These are phyloP conservation scores for Hanseniaspora vineae DNA, from an alignment of 805 yeast genomes.

Conservation along the genomic window DNA sequence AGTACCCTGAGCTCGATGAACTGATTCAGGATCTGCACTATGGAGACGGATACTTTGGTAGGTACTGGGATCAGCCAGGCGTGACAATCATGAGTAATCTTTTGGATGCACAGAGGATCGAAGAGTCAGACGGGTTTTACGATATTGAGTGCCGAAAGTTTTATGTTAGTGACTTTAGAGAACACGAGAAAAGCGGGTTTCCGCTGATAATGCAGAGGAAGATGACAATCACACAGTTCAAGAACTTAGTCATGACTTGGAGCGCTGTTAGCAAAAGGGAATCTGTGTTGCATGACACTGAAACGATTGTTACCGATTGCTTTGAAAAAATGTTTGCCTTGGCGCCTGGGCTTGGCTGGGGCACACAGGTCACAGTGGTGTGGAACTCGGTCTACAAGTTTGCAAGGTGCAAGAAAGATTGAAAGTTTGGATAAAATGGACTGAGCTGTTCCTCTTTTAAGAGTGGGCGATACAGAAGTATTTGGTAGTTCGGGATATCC, in stretches of 20 bases:
- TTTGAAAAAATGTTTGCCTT: conserved; percentile 1
- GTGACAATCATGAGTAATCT: conserved; percentile 36
- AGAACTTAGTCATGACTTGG: conserved; percentile 51
- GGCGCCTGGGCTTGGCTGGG: background rate
- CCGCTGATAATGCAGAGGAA: conserved; percentile 25
- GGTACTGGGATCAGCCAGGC: conserved; percentile 84
- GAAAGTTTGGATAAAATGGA: too few species aligned
- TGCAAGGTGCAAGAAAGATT: background rate
- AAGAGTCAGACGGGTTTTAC: conserved; percentile 23
- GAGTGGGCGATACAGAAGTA: too few species aligned
- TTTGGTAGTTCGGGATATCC: too few species aligned
- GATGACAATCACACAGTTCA: conserved; percentile 33
- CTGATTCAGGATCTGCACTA: conserved; percentile 40
- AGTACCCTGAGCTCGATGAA: conserved; percentile 40
- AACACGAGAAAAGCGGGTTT: conserved; percentile 7
- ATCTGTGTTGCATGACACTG: conserved; percentile 20
- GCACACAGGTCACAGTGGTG: background rate
- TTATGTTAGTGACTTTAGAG: conserved; percentile 9
- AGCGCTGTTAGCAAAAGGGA: conserved; percentile 54
- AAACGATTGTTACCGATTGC: conserved; percentile 12
- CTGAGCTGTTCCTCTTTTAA: too few species aligned
- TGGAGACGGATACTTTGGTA: conserved; percentile 36
- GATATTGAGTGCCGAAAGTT: conserved; percentile 26
- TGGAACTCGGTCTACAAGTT: conserved; percentile 1
- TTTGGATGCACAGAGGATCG: conserved; percentile 16